A percentile compares a stretch with the other conserved stretches of the same genome.
These are phyloP conservation scores for Aspergillus taichungensis DNA, from an alignment of 495 filamentous ascomycete genomes.

Conservation along the genomic window DNA sequence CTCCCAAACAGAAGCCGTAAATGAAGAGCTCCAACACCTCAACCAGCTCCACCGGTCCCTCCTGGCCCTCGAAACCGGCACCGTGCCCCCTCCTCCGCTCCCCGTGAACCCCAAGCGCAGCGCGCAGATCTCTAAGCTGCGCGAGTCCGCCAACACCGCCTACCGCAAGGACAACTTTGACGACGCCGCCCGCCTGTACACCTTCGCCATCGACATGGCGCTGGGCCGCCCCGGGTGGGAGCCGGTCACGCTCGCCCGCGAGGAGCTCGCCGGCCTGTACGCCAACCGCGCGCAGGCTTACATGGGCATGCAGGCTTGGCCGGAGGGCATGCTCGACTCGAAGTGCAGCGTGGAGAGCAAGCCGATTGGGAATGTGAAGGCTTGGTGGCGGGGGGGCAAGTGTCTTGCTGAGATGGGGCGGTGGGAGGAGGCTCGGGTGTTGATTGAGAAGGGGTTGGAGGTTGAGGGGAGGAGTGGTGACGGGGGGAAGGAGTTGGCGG, in stretches of 20 bases:
- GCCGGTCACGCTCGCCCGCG: conserved; percentile 66
- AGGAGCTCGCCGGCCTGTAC: conserved; percentile 73
- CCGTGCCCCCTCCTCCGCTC: conserved; percentile 65
- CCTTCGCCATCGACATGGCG: conserved; percentile 80
- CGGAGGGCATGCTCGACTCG: conserved; percentile 76
- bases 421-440: conserved; percentile 69
- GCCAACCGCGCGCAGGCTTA: conserved; percentile 85
- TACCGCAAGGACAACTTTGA: conserved; percentile 65
- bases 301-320: conserved; percentile 70
- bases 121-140: conserved; percentile 80
- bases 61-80: conserved; percentile 42
- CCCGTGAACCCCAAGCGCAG: conserved; percentile 79
- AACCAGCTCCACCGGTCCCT: conserved; percentile 69
- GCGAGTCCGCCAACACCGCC: conserved; percentile 73
- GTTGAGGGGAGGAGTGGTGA: conserved; percentile 68
- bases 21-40: conserved; percentile 57
- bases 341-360: conserved; percentile 84
- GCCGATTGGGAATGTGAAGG: conserved; percentile 80
- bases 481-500: conserved; percentile 49
- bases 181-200: conserved; percentile 76
- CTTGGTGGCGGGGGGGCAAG: conserved; percentile 78
- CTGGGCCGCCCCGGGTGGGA: conserved; percentile 78
- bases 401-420: conserved; percentile 87
- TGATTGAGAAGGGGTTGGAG: conserved; percentile 67
- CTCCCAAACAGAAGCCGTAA: conserved; percentile 35